A percentile compares a stretch with the other conserved stretches of the same genome.
Conservation (phyloP, 2,329 filamentous ascomycete genomes). For the Graphilbum sp. region DNA sequence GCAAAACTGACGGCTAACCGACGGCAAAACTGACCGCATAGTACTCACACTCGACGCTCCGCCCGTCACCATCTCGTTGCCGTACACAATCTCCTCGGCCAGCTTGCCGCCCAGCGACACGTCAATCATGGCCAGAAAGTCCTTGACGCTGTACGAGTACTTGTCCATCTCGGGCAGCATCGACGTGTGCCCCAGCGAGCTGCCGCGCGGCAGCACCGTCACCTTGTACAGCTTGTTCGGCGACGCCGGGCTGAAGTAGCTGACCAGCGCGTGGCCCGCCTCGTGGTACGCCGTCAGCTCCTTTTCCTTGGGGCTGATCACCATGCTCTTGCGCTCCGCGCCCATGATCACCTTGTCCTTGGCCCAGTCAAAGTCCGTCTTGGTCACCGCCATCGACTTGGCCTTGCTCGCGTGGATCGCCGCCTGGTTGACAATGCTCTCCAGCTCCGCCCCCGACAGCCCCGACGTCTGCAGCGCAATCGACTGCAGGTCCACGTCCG, state of each 20-base stretch:
- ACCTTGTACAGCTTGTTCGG: conserved; percentile 84
- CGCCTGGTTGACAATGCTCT: conserved; percentile 93
- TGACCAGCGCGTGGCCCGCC: conserved; percentile 84
- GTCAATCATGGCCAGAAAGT: conserved; percentile 58
- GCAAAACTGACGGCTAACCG: conserved; percentile 1
- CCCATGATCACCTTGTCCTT: conserved; percentile 98
- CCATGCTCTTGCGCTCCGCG: conserved; percentile 73
- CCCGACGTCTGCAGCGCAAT: conserved; percentile 80
- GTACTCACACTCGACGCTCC: conserved; percentile 59
- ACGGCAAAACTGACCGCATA: conserved; percentile 8
- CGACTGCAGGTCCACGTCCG: conserved; percentile 67
- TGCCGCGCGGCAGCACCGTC: conserved; percentile 84
- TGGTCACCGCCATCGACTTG: conserved; percentile 58
- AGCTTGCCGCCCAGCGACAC: conserved; percentile 64
- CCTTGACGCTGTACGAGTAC: conserved; percentile 71
- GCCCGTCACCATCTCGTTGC: conserved; percentile 77
- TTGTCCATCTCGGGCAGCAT: conserved; percentile 85
- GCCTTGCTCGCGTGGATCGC: conserved; percentile 86
- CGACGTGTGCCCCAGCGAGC: conserved; percentile 72
- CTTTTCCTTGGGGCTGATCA: conserved; percentile 90
- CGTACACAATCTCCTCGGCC: conserved; percentile 74
- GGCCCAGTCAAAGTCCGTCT: conserved; percentile 84
- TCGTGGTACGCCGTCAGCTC: conserved; percentile 95
- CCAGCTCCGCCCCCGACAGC: conserved; percentile 86
- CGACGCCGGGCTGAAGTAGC: conserved; percentile 59